phyloP scores from a whole-genome alignment of 1,284 basidiomycete genomes.

The Sutorius eximius region DNA sequence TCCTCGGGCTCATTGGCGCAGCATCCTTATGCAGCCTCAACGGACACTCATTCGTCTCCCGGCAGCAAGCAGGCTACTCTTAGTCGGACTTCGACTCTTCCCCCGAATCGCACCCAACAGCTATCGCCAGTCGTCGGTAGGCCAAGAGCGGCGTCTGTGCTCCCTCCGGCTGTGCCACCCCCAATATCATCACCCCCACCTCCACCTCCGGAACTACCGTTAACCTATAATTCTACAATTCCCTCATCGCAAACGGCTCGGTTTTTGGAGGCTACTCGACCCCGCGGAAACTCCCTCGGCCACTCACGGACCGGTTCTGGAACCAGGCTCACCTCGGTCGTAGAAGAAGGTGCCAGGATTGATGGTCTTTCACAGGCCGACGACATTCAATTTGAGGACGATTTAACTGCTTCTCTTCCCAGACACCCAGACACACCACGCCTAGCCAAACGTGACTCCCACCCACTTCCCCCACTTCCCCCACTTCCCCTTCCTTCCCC shows the following conservation, averaged over 20 bases:
- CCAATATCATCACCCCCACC: slow-evolving; percentile 64
- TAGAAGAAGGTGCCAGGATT: slow-evolving; percentile 54
- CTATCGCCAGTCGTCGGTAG: slow-evolving; percentile 36
- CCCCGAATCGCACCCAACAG: slow-evolving; percentile 29
- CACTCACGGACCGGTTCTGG: slow-evolving; percentile 60
- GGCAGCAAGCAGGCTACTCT: slow-evolving; percentile 23
- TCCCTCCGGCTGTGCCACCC: slow-evolving; percentile 67
- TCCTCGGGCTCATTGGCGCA: slow-evolving; percentile 26
- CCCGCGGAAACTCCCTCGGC: slow-evolving; percentile 48
- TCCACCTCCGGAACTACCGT: slow-evolving; percentile 45
- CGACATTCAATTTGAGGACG: slow-evolving; percentile 32
- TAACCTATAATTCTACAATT: slow-evolving; percentile 31
- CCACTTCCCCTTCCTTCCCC: slow-evolving; percentile 58
- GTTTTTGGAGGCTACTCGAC: slow-evolving; percentile 41
- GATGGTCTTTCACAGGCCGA: slow-evolving; percentile 33
- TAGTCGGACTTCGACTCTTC: slow-evolving; percentile 31
- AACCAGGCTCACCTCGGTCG: slow-evolving; percentile 54
- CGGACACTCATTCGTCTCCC: slow-evolving; percentile 31
- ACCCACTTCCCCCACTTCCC: slow-evolving; percentile 68
- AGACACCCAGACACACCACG: slow-evolving; percentile 40
- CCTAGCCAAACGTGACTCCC: slow-evolving; percentile 49
- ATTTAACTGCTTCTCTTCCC: slow-evolving; percentile 29
- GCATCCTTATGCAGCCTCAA: slow-evolving; percentile 46
- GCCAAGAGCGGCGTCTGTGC: slow-evolving; percentile 54
- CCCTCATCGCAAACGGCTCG: slow-evolving; percentile 29